Conservation (phyloP, 2,329 filamentous ascomycete genomes). For the Penicillium sp. region DNA sequence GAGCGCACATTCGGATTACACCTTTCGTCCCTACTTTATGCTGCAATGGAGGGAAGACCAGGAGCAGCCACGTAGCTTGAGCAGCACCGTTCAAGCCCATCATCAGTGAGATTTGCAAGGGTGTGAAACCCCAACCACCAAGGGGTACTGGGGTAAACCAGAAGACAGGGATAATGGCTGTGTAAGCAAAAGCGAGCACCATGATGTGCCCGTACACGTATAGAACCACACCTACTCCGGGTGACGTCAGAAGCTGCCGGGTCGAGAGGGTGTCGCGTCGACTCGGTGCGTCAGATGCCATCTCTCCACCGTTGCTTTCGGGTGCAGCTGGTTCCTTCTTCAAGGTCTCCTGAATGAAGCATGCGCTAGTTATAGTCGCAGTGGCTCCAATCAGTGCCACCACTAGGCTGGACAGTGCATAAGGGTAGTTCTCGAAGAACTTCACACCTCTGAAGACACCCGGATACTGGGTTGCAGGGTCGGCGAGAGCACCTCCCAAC, state of each 20-base stretch:
- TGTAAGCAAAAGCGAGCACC: slow-evolving; percentile 70
- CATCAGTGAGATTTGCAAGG: slow-evolving; percentile 69
- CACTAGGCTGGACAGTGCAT: slow-evolving; percentile 68
- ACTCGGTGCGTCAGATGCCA: background rate
- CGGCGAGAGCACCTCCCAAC: slow-evolving; percentile 68
- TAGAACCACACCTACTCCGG: slow-evolving; percentile 70
- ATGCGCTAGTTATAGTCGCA: slow-evolving; percentile 56
- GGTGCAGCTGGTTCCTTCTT: slow-evolving; percentile 54
- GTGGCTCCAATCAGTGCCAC: slow-evolving; percentile 61
- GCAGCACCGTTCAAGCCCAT: slow-evolving; percentile 68
- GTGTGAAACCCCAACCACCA: slow-evolving; percentile 70
- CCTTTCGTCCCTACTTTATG: slow-evolving; percentile 68
- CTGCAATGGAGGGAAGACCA: slow-evolving; percentile 73
- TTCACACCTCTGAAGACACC: slow-evolving; percentile 59
- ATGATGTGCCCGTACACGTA: slow-evolving; percentile 70
- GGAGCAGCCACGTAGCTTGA: slow-evolving; percentile 74
- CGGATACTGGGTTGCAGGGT: slow-evolving; percentile 70
- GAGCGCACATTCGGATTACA: slow-evolving; percentile 65
- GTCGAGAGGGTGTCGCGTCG: slow-evolving; percentile 29
- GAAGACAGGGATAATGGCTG: slow-evolving; percentile 49
- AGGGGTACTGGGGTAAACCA: slow-evolving; percentile 55
- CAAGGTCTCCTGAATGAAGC: slow-evolving; percentile 59
- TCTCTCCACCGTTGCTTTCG: slow-evolving; percentile 7
- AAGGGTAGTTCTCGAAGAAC: slow-evolving; percentile 70
- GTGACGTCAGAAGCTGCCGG: slow-evolving; percentile 62